Conservation (phyloP, 768 basidiomycete species). For the Podaxis pistillaris region DNA sequence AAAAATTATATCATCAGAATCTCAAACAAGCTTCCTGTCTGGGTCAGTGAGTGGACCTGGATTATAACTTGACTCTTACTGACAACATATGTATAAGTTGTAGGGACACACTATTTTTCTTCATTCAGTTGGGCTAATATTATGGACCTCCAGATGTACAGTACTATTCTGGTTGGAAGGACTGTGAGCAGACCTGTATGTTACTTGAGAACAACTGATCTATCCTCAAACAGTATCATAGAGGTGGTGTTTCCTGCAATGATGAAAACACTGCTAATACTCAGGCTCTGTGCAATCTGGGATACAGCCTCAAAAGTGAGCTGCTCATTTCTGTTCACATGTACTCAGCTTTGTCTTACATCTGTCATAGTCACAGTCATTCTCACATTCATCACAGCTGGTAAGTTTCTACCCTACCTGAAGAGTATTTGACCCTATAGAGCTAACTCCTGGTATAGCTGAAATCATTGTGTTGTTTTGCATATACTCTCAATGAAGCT, state of each 20-base stretch:
- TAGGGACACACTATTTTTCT: no score
- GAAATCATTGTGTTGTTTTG: background rate
- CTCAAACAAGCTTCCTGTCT: no score
- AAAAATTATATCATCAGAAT: no score
- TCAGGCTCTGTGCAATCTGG: background rate
- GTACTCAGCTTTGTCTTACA: background rate
- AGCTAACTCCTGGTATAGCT: background rate
- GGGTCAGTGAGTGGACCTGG: background rate
- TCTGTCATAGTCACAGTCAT: background rate
- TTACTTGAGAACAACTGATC: background rate
- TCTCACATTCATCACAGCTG: background rate
- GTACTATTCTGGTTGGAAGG: no score
- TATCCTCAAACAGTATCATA: background rate
- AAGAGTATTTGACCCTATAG: background rate
- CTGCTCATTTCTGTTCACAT: background rate
- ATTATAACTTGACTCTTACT: no score
- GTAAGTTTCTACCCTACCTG: background rate
- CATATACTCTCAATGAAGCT: background rate
- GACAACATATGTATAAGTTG: no score
- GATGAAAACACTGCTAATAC: background rate
- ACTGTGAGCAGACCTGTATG: background rate
- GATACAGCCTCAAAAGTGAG: background rate
- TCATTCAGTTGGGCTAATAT: no score
- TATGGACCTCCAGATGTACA: no score
- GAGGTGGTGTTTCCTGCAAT: background rate